phyloP scores from a whole-genome alignment of 257 asterid genomes.

The Hygrophila difformis region DNA sequence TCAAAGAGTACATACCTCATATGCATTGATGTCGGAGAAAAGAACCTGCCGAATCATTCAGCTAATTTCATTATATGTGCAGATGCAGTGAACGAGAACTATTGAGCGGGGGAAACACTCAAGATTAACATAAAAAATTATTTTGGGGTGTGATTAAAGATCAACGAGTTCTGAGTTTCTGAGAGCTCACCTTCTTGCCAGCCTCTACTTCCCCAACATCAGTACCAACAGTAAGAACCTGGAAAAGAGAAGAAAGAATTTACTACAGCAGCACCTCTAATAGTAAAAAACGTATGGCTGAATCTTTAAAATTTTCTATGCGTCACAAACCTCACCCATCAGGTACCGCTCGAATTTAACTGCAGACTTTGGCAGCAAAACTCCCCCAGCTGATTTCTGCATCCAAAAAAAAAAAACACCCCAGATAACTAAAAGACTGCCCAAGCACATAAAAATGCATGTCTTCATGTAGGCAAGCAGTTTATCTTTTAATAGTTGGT shows the following conservation, averaged over 20 bases:
- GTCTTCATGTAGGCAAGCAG: background rate
- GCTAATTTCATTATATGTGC: no score
- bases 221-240: conserved; percentile 76
- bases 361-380: conserved; percentile 82
- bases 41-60: conserved; percentile 52
- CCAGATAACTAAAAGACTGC: conserved; percentile 8
- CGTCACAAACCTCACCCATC: conserved; percentile 70
- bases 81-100: no score
- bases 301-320: background rate
- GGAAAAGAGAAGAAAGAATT: background rate
- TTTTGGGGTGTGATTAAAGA: background rate
- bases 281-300: no score
- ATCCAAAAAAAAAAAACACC: conserved; percentile 3
- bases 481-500: no score
- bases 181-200: conserved; percentile 61
- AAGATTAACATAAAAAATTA: no score
- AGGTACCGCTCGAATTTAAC: conserved; percentile 85
- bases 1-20: conserved; percentile 54
- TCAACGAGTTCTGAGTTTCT: background rate
- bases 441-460: background rate
- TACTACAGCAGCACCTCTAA: no score
- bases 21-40: conserved; percentile 76
- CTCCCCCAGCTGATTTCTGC: conserved; percentile 97
- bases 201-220: conserved; percentile 54
- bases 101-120: no score